A percentile compares a stretch with the other conserved stretches of the same genome.
phyloP scores from a whole-genome alignment of 1,284 basidiomycete genomes.

The Athelia sp. region DNA sequence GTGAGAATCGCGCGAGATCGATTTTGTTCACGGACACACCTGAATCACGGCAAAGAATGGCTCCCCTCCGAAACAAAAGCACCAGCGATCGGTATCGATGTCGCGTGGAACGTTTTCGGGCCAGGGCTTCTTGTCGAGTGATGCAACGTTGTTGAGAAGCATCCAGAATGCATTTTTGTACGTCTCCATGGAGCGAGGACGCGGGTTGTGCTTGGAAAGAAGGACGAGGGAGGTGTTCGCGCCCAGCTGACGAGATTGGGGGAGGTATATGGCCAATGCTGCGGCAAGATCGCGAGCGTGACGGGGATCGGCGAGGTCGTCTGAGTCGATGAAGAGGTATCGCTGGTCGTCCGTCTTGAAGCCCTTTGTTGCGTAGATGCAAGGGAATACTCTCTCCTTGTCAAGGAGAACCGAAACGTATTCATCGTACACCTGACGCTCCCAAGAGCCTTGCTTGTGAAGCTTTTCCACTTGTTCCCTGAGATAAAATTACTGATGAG shows the following conservation, averaged over 20 bases:
- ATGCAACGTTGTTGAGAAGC: slow-evolving; percentile 15
- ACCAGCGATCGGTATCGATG: slow-evolving; percentile 16
- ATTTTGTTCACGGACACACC: no score
- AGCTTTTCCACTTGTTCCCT: slow-evolving; percentile 12
- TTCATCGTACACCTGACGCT: slow-evolving; percentile 14
- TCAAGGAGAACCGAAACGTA: slow-evolving; percentile 16
- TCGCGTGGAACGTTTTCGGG: slow-evolving; percentile 12
- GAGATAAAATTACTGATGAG: neutral
- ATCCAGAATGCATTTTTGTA: slow-evolving; percentile 16
- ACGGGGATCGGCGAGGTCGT: slow-evolving; percentile 15
- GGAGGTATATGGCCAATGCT: slow-evolving; percentile 12
- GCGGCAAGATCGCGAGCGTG: slow-evolving; percentile 14
- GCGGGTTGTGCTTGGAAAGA: slow-evolving; percentile 11
- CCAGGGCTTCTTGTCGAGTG: slow-evolving; percentile 14
- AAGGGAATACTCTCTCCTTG: slow-evolving; percentile 16
- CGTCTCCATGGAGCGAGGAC: slow-evolving; percentile 11
- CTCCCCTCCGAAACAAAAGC: slow-evolving; percentile 17
- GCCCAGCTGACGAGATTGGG: slow-evolving; percentile 11
- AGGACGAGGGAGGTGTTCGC: slow-evolving; percentile 16
- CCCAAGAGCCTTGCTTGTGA: slow-evolving; percentile 14
- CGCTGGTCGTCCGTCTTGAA: slow-evolving; percentile 16
- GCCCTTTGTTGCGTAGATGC: slow-evolving; percentile 17
- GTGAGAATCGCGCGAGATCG: no score
- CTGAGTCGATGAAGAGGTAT: slow-evolving; percentile 18
- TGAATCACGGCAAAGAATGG: slow-evolving; percentile 16